These are phyloP conservation scores for Nannizzia gypsea DNA, from an alignment of 2,329 filamentous ascomycete species.

Conservation along the genomic window DNA sequence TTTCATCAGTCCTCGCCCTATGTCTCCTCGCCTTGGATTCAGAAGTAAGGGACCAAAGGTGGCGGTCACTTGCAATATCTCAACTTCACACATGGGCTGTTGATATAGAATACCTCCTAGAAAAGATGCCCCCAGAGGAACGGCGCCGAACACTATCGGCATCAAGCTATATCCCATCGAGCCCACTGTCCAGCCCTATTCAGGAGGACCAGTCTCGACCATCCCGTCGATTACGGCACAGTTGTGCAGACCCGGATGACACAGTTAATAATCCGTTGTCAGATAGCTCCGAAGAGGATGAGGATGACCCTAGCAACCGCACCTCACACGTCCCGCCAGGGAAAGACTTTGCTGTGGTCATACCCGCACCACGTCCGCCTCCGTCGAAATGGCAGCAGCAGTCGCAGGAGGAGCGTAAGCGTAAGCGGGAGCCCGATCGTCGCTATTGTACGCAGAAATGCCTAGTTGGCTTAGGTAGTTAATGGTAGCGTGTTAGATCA, in stretches of 20 bases:
- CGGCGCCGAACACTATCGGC: neutral
- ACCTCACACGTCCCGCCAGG: neutral
- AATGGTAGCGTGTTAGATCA: slow-evolving; percentile 22
- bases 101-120: neutral
- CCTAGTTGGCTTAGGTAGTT: slow-evolving; percentile 27
- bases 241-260: neutral
- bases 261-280: neutral
- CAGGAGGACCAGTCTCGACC: neutral
- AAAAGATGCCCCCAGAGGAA: neutral
- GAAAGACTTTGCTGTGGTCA: neutral
- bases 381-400: neutral
- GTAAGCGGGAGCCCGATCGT: slow-evolving; percentile 6
- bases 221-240: neutral
- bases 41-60: neutral
- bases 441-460: slow-evolving; percentile 32
- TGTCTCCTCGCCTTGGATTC: neutral
- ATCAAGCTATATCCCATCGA: neutral
- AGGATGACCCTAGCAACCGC: neutral
- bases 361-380: neutral
- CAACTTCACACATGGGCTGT: neutral
- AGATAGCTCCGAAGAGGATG: neutral
- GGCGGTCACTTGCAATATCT: neutral
- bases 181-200: slow-evolving; percentile 3
- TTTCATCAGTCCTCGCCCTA: neutral
- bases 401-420: neutral